Evolutionary conservation across 306 rosid genomes (phyloP).

Genomic region (Cercis canadensis): DNA sequence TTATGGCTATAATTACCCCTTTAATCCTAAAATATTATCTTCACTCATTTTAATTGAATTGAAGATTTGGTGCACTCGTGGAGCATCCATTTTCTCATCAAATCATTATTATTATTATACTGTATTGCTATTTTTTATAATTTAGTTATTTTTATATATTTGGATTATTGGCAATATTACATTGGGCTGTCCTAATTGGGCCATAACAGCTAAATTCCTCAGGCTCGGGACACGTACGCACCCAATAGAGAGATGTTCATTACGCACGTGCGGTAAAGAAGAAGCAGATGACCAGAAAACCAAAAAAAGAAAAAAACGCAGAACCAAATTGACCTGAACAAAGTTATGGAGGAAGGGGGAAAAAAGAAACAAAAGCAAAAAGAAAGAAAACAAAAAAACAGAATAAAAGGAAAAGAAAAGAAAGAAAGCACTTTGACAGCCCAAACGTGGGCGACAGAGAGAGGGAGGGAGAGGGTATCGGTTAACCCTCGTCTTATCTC

Average conservation of each 20-base stretch:
- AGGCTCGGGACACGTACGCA: too few relatives aligned
- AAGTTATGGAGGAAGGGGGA: neutral
- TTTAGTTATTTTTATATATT: too few relatives aligned
- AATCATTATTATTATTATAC: neutral
- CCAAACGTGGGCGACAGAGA: neutral
- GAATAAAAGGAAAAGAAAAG: neutral
- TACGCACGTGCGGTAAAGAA: too few relatives aligned
- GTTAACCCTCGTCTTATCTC: constrained; percentile 19
- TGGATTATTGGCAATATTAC: too few relatives aligned
- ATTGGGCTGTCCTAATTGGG: too few relatives aligned
- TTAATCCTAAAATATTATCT: neutral
- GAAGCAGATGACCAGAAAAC: too few relatives aligned
- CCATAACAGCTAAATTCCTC: too few relatives aligned
- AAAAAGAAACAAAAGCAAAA: neutral
- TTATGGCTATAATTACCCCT: neutral
- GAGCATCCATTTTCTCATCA: neutral
- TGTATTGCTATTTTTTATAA: too few relatives aligned
- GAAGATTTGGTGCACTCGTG: neutral
- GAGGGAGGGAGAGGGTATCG: constrained; percentile 13
- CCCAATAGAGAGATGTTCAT: too few relatives aligned
- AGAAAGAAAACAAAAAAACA: too few relatives aligned
- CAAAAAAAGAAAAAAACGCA: too few relatives aligned
- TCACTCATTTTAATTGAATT: neutral
- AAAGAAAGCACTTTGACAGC: constrained; percentile 6
- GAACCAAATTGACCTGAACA: neutral